These are phyloP conservation scores for Phytophthora litchii DNA, from an alignment of 352 stramenopile genomes.

Conservation along the genomic window DNA sequence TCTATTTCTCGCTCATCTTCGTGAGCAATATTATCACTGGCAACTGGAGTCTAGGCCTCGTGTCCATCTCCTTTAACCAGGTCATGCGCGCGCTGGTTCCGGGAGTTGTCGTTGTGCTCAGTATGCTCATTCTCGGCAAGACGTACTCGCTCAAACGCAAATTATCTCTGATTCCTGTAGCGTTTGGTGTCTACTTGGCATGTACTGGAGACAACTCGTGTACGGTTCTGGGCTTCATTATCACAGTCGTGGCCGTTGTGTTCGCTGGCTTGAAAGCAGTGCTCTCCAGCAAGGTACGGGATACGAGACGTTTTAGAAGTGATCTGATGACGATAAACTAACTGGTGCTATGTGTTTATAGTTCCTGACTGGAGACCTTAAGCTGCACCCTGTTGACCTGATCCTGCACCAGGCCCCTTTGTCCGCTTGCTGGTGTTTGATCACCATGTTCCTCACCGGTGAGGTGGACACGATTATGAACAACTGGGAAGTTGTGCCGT, in stretches of 20 bases:
- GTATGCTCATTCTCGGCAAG: constrained; percentile 82
- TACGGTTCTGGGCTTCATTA: constrained; percentile 87
- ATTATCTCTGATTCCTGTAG: constrained; percentile 77
- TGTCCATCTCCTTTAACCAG: constrained; percentile 97
- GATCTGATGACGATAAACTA: constrained; percentile 5
- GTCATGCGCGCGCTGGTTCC: constrained; percentile 90
- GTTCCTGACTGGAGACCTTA: constrained; percentile 93
- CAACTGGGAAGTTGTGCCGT: constrained; percentile 69
- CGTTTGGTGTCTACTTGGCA: constrained; percentile 82
- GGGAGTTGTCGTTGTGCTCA: constrained; percentile 78
- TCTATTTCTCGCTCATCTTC: constrained; percentile 93
- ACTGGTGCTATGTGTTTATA: constrained; percentile 19
- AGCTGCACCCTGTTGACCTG: constrained; percentile 93
- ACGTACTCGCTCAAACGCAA: constrained; percentile 79
- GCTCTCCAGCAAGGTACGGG: constrained; percentile 81
- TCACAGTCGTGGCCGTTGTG: constrained; percentile 89
- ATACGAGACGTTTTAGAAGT: background rate
- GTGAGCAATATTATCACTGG: constrained; percentile 96
- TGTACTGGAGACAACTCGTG: constrained; percentile 91
- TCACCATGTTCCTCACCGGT: constrained; percentile 82
- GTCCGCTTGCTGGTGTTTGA: constrained; percentile 89
- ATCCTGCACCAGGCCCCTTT: constrained; percentile 93
- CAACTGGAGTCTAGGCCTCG: constrained; percentile 91
- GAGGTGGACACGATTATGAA: constrained; percentile 67
- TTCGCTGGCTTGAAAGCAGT: constrained; percentile 94